Base-by-base conservation (phyloP, 1,139 yeast genomes). In the Magnusiomyces magnusii region DNA sequence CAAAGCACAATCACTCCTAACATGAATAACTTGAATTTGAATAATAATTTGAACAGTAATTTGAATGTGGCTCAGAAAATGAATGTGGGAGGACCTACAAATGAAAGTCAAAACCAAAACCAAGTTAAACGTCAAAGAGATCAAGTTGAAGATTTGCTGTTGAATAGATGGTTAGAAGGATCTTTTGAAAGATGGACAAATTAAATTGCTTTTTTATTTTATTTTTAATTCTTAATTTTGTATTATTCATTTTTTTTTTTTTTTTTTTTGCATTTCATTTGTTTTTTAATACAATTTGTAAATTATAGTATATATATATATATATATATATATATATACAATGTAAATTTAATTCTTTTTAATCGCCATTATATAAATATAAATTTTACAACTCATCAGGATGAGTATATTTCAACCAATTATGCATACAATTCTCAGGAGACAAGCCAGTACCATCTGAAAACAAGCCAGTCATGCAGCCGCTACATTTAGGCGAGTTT, bases 361-460 rank as follows among this genome's bases (percentile, higher is more conserved):
- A 5, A 7, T 49, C 25, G 9, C 36, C 44, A 13, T 41, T 41
- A 3, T 39, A n/a, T 39, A 21, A n/a, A 34, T 47, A 27, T 7
- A 25, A 13, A 13, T 55, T 24, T 55, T 39, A 49, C 21, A 55
- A 28, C 31, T 41, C 50, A 25, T 55, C 51, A 17, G 57, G 51
- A 47, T 39, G 47, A 19, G 47, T 54, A 21, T 54, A 54, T 19
- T 82, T 80, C 61, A 86, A 77, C 92, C 95, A 88, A 41, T 79
- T 81, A 1, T 83, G 80, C 74, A 85, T 75, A 70, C 95, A 88
- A 67, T 87, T 87, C 67, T 88, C 92, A 59, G 80, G 81, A n/a
- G 75, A 68, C 60, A 86, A 67, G 57, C 78, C 69, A 71, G 57
- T 57, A 70, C 78, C 78, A 9, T 73, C 74, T 2, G 80, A 70